These are phyloP conservation scores for Corymbia citriodora DNA, from an alignment of 441 rosid genomes.

Conservation along the genomic window DNA sequence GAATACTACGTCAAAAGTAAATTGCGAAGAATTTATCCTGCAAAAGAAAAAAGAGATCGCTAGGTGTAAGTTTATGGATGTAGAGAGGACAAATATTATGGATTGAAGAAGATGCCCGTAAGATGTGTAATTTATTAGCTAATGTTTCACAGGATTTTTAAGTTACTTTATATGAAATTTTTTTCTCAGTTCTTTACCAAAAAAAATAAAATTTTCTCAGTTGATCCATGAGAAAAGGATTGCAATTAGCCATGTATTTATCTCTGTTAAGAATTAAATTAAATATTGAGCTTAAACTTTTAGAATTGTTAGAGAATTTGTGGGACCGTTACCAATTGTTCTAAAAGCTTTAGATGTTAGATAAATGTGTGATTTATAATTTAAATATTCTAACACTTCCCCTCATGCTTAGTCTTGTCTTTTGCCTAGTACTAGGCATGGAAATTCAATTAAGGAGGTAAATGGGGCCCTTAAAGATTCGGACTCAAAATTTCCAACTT, in stretches of 20 bases:
- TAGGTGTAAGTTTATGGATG: background rate
- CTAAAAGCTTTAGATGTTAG: no score
- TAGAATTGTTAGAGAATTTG: background rate
- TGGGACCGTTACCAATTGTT: no score
- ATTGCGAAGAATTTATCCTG: background rate
- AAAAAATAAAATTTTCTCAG: background rate
- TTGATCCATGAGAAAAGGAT: background rate
- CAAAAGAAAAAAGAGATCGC: background rate
- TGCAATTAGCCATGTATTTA: background rate
- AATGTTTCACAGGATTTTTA: background rate
- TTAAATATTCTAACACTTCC: background rate
- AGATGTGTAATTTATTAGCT: background rate
- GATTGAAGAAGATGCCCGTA: background rate
- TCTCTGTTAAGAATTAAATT: background rate
- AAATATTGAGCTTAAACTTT: background rate
- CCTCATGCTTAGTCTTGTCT: no score
- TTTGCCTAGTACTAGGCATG: no score
- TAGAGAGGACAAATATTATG: background rate
- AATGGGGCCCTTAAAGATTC: no score
- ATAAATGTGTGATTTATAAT: no score
- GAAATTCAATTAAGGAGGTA: no score
- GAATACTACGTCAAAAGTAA: background rate
- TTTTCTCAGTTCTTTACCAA: background rate
- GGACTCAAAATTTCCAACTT: no score
- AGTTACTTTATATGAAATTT: background rate